A percentile compares a stretch with the other conserved stretches of the same genome.
phyloP scores from a whole-genome alignment of 345 rosid species.

The Hirschfeldia incana region DNA sequence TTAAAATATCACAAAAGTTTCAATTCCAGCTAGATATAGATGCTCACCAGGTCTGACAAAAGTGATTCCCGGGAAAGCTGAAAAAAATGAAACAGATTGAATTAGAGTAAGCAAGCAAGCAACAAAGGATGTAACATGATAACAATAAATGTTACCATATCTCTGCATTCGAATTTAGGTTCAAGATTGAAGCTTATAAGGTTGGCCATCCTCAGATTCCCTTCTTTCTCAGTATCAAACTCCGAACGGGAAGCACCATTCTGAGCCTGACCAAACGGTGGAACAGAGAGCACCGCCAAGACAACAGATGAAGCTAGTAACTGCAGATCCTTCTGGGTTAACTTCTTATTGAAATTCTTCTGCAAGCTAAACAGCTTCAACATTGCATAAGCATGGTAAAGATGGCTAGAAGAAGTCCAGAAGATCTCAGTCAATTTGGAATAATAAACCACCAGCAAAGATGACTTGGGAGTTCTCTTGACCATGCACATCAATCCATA shows the following conservation, averaged over 20 bases:
- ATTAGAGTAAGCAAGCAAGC: conserved; percentile 16
- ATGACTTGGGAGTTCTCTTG: conserved; percentile 90
- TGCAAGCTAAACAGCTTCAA: conserved; percentile 89
- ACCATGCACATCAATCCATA: conserved; percentile 96
- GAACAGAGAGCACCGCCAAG: conserved; percentile 82
- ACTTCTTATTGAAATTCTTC: conserved; percentile 90
- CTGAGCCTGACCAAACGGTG: conserved; percentile 65
- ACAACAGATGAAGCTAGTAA: conserved; percentile 91
- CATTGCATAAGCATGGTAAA: conserved; percentile 97
- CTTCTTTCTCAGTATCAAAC: conserved; percentile 87
- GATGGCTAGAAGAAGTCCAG: conserved; percentile 93
- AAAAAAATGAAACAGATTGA: background rate
- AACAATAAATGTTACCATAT: conserved; percentile 55
- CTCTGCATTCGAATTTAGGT: conserved; percentile 75
- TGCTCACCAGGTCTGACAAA: conserved; percentile 81
- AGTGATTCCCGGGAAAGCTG: conserved; percentile 89
- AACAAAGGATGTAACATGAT: background rate
- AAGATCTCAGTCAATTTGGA: conserved; percentile 92
- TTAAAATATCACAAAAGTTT: background rate
- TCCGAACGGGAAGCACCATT: conserved; percentile 72
- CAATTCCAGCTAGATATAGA: background rate
- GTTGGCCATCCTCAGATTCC: conserved; percentile 86
- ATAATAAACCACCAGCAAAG: conserved; percentile 87
- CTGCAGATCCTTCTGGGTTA: conserved; percentile 93
- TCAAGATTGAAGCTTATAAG: conserved; percentile 94